phyloP scores from a whole-genome alignment of 78 protist genomes.

The Protostelium mycophagum region DNA sequence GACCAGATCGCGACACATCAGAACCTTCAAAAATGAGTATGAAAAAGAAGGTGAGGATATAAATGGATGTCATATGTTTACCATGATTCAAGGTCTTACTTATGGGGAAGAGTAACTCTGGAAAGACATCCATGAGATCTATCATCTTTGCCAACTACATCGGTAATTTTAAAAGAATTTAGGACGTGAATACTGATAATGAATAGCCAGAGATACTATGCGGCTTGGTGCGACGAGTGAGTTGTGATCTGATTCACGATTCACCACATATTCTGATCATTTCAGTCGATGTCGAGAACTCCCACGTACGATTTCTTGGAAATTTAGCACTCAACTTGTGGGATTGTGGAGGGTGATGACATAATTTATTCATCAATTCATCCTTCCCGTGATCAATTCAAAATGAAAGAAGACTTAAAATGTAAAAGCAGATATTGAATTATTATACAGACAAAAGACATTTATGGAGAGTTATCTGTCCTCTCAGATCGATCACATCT shows the following conservation, averaged over 20 bases:
- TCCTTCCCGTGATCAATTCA: background rate
- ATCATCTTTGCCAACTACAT: slow-evolving; percentile 95
- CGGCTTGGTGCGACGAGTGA: slow-evolving; percentile 86
- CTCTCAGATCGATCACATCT: slow-evolving; percentile 93
- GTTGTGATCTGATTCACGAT: background rate
- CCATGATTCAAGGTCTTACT: slow-evolving; percentile 78
- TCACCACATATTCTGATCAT: background rate
- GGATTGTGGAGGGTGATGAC: slow-evolving; percentile 95
- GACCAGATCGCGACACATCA: background rate
- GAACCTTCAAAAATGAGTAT: background rate
- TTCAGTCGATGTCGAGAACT: slow-evolving; percentile 92
- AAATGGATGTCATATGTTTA: background rate
- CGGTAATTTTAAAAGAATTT: slow-evolving; percentile 23
- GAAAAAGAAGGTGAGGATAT: slow-evolving; percentile 13
- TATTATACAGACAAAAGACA: slow-evolving; percentile 72
- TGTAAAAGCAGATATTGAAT: background rate
- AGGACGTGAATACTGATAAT: background rate
- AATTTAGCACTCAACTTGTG: slow-evolving; percentile 94
- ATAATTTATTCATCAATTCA: background rate
- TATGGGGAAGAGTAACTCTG: slow-evolving; percentile 90
- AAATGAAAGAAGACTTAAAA: background rate
- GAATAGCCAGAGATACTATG: slow-evolving; percentile 87
- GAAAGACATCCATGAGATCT: slow-evolving; percentile 97
- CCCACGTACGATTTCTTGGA: slow-evolving; percentile 95
- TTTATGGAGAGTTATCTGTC: slow-evolving; percentile 93